These are phyloP conservation scores for Papiliotrema nemorosa DNA, from an alignment of 1,284 basidiomycete genomes.

Conservation along the genomic window DNA sequence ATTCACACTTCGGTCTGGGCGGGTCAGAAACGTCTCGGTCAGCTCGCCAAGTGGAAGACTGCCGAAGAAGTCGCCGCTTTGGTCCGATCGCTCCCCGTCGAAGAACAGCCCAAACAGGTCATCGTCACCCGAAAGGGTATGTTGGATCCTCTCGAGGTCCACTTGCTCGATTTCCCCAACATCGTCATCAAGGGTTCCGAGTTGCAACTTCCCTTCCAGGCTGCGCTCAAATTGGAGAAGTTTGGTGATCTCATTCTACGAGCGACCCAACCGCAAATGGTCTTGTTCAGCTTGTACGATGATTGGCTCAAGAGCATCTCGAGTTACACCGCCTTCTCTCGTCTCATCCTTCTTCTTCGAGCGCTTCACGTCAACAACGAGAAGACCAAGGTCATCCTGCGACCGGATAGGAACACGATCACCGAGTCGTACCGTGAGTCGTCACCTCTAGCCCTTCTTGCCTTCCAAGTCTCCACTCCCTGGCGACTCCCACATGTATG, in stretches of 20 bases:
- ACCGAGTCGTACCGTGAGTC: conserved; percentile 79
- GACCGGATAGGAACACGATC: conserved; percentile 88
- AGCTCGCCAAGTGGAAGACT: conserved; percentile 95
- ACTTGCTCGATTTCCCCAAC: conserved; percentile 98
- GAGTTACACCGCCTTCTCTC: conserved; percentile 98
- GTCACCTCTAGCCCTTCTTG: background rate
- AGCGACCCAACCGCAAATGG: conserved; percentile 38
- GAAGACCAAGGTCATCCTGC: conserved; percentile 93
- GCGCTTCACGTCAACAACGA: conserved; percentile 99
- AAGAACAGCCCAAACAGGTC: conserved; percentile 99
- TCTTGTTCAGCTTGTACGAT: conserved; percentile 96
- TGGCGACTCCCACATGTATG: too few relatives aligned
- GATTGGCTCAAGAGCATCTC: conserved; percentile 99
- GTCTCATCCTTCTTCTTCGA: conserved; percentile 90
- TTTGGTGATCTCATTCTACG: conserved; percentile 91
- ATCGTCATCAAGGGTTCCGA: conserved; percentile 99
- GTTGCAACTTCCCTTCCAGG: conserved; percentile 97
- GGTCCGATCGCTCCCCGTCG: conserved; percentile 93
- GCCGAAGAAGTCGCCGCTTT: conserved; percentile 99
- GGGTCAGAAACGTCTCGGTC: conserved; percentile 98
- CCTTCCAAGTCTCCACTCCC: too few relatives aligned
- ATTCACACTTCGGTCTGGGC: conserved; percentile 99
- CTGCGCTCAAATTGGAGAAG: conserved; percentile 99
- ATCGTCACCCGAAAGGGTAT: conserved; percentile 99
- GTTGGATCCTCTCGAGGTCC: conserved; percentile 97